These are phyloP conservation scores for Plasmodium coatneyi DNA, from an alignment of 169 alveolate species.

Conservation along the genomic window DNA sequence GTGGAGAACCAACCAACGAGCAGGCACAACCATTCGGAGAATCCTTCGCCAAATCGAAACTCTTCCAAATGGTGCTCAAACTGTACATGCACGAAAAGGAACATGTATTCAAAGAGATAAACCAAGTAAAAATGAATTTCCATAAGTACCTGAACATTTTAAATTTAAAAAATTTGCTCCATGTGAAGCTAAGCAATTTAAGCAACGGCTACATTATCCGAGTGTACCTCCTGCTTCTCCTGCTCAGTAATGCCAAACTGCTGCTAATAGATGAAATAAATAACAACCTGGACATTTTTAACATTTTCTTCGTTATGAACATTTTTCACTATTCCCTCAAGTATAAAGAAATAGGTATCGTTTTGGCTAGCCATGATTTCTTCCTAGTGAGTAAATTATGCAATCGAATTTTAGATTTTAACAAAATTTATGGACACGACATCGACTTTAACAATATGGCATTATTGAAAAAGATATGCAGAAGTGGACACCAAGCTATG, in stretches of 20 bases:
- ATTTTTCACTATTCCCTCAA: constrained; percentile 50
- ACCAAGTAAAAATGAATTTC: constrained; percentile 56
- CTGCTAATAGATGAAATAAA: constrained; percentile 84
- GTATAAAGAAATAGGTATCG: constrained; percentile 50
- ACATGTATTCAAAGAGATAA: constrained; percentile 48
- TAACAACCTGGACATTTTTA: constrained; percentile 81
- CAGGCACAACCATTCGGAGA: constrained; percentile 8
- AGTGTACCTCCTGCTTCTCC: constrained; percentile 73
- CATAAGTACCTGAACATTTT: constrained; percentile 76
- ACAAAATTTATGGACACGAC: constrained; percentile 50
- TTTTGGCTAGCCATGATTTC: constrained; percentile 73
- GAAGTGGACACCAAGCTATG: not conserved
- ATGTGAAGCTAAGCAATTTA: constrained; percentile 70
- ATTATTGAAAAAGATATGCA: constrained; percentile 22
- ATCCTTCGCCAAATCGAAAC: constrained; percentile 10
- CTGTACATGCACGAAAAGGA: constrained; percentile 57
- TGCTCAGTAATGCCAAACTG: constrained; percentile 77
- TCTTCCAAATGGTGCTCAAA: constrained; percentile 24
- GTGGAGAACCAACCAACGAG: not conserved
- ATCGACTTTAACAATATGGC: constrained; percentile 38
- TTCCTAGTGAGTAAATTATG: constrained; percentile 63
- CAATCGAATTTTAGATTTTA: constrained; percentile 55
- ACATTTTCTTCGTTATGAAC: constrained; percentile 73
- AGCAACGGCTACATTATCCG: constrained; percentile 86
- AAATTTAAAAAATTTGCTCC: constrained; percentile 74